These are phyloP conservation scores for Verticillium nonalfalfae DNA, from an alignment of 2,329 filamentous ascomycete species.

Conservation along the genomic window DNA sequence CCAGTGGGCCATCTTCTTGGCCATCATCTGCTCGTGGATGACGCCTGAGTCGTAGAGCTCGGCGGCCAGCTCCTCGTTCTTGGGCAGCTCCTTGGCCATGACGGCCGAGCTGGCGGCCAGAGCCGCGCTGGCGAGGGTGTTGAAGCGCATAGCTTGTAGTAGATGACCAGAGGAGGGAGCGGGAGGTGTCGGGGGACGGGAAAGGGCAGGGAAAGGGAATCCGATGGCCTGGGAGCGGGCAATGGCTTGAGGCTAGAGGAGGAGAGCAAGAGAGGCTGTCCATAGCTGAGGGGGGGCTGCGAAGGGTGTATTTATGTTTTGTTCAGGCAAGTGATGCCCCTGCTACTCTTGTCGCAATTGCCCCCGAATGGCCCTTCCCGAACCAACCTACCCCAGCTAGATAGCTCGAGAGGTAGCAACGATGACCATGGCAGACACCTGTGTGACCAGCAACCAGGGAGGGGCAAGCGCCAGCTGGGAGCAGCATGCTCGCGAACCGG, in stretches of 20 bases:
- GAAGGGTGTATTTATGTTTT: not conserved
- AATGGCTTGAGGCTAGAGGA: not conserved
- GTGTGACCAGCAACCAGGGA: not conserved
- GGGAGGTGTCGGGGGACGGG: not conserved
- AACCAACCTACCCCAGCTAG: not conserved
- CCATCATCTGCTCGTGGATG: conserved; percentile 11
- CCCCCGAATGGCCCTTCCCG: not conserved
- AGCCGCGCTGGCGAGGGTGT: conserved; percentile 9
- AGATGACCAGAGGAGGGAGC: not conserved
- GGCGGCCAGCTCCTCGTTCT: conserved; percentile 6
- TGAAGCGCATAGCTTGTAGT: conserved; percentile 9
- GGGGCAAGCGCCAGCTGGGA: not conserved
- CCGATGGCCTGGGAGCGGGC: not conserved
- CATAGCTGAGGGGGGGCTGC: not conserved
- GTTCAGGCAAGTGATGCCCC: not conserved
- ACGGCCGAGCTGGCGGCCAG: conserved; percentile 6
- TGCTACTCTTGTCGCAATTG: not conserved
- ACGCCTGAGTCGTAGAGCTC: conserved; percentile 12
- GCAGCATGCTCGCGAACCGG: no score
- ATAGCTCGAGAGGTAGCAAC: not conserved
- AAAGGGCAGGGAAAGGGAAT: not conserved
- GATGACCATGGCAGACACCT: not conserved
- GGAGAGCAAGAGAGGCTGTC: not conserved
- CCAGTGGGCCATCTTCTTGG: conserved; percentile 9
- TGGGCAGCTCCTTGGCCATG: conserved; percentile 10